phyloP scores from a whole-genome alignment of 331 rosid species.

The Cydonia oblonga region DNA sequence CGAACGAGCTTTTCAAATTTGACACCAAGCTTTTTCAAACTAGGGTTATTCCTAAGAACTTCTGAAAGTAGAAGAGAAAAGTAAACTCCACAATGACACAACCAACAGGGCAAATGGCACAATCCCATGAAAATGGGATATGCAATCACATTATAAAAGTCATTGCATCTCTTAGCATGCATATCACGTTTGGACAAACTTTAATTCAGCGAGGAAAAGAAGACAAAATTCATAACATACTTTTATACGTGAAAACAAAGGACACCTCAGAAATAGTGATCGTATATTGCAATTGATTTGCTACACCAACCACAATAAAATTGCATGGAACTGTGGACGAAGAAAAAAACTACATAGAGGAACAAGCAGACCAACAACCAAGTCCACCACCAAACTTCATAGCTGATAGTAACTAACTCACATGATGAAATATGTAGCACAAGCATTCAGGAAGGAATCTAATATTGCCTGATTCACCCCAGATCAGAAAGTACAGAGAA shows the following conservation, averaged over 20 bases:
- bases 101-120: background rate
- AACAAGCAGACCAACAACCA: background rate
- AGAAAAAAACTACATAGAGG: background rate
- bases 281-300: background rate
- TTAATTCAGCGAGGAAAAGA: background rate
- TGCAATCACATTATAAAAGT: background rate
- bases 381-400: background rate
- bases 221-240: background rate
- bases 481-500: slow-evolving; percentile 68
- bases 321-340: background rate
- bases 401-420: slow-evolving; percentile 37
- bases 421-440: slow-evolving; percentile 99
- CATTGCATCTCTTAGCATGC: background rate
- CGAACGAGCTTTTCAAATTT: background rate
- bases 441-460: slow-evolving; percentile 97
- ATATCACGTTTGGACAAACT: background rate
- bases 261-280: background rate
- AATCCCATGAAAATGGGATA: background rate
- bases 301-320: background rate
- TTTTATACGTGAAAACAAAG: background rate
- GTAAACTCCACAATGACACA: background rate
- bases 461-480: slow-evolving; percentile 93
- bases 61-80: background rate
- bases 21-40: background rate
- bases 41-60: background rate